Base-by-base conservation (phyloP, 495 filamentous ascomycete genomes). In the Penicillium waksmanii region DNA sequence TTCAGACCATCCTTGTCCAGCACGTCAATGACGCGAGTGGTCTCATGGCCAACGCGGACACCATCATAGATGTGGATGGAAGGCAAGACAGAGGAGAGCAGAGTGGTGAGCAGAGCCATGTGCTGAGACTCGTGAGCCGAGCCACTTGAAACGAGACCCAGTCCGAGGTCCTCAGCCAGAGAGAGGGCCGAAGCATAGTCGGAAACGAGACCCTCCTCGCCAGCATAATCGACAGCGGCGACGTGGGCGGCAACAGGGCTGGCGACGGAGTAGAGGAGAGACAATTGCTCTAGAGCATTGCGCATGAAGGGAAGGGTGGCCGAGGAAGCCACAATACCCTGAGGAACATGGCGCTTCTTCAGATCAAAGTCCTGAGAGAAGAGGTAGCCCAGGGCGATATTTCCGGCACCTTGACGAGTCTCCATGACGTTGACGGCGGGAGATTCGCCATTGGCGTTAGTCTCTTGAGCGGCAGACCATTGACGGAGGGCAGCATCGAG, bases 311-410 rank as follows among this genome's bases (percentile, higher is more conserved):
- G 83, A 34, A 98, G 79, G 53, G 88, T 91, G 27, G 91, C 84
- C 1, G 92, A 91, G 0, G 92, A 89, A 12, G 93, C 93, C 55
- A 98, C 75, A 57, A 98, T 85, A 3, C 89, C 86, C 80, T 98
- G 95, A 5, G 95, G 93, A 35, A 97, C 82, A 73, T 95, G 86
- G 63, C 92, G 87, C 82, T 96, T 97, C 82, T 85, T 87, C 60
- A 95, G 72, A 69, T 96, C 92, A 63, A 94, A 96, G 73, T 98
- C 95, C 68, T 90, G 89, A 35, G 92, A 96, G 80, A 98, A 98
- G 66, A 98, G 89, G 75, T 98, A 98, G 59, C 95, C 95, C 49
- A 98, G 82, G 34, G 96, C 92, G 71, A 98, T 89, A 66, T 90
- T 88, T 46, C 91, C 95, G 46, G 96, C 95, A 63, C 95, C 95